Base-by-base conservation (phyloP, 352 stramenopile genomes). In the Globisporangium rhizosaccharum region DNA sequence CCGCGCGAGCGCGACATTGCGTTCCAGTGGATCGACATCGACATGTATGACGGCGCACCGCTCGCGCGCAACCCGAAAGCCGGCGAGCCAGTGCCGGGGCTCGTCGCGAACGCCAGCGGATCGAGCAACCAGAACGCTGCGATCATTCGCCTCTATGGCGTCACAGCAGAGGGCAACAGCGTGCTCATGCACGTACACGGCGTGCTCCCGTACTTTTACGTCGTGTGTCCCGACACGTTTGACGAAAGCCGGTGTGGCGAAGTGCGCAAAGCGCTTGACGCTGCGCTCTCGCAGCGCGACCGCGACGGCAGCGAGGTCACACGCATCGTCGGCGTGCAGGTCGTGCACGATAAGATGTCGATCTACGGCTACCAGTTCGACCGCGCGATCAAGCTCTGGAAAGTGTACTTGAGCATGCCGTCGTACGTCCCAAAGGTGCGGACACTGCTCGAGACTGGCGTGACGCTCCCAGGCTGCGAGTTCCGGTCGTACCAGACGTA, bases 11-110 rank as follows among this genome's bases (percentile, higher is more conserved):
- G 82, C 51, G 61, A 67, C 14, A 52, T 92, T 42, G 66, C 76
- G 7, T 92, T 99, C 59, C 96, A 99, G 76, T 99, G 97, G 96
- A 90, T 99, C 51, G 97, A 99, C 67, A 97, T 99, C 57, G 97
- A 99, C 74, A 98, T 99, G 88, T 97, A 98, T 51, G 81, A 94
- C 20, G 96, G 95, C 2, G 56, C 80, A 36, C 90, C 95, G 14
- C 78, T 99, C 11, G 36, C 68, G 0, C 54, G 63, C 23, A 98
- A 98, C 72, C 94, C 96, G 8, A 94, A 93, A 57, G 75, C 72
- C 20, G 76, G 74, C 25, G 66, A 87, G 37, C 62, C 57, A 0
- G 79, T 93, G 12, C 82, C 83, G 0, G 73, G 71, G 0, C 65
- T 79, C 58, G 83, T 98, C n/a, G 89, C 98, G 47, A 85, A 85